Percentiles rank a stretch among this genome's conserved stretches.
These are phyloP conservation scores for Straminergon stramineum DNA, from an alignment of 225 moss, liverwort and hornwort species.

Conservation along the genomic window DNA sequence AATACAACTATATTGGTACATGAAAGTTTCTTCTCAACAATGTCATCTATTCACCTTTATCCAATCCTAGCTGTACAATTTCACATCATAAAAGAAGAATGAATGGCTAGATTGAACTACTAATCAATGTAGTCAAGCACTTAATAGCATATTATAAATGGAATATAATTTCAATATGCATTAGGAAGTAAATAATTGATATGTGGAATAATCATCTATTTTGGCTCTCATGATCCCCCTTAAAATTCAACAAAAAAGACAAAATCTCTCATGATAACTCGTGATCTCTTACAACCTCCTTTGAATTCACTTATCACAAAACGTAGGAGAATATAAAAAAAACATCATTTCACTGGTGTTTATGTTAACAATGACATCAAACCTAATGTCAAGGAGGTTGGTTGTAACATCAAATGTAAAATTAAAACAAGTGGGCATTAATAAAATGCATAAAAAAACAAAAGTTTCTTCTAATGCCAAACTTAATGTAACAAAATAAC, in stretches of 20 bases:
- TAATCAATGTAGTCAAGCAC: background rate
- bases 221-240: background rate
- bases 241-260: background rate
- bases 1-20: background rate
- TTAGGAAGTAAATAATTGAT: background rate
- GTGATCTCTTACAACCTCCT: background rate
- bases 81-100: background rate
- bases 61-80: background rate
- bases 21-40: background rate
- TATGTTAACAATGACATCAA: background rate
- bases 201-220: background rate
- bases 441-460: background rate
- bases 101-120: fast-evolving
- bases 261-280: background rate
- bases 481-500: background rate
- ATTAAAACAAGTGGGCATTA: background rate
- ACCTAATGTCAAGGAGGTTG: fast-evolving
- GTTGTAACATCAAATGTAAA: fast-evolving
- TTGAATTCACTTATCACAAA: fast-evolving
- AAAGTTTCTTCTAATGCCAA: background rate
- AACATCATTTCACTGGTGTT: too few species aligned
- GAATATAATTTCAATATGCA: too few species aligned
- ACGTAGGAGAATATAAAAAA: fast-evolving
- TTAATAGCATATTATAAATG: background rate
- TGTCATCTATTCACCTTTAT: background rate